Evolutionary conservation across 768 basidiomycete species (phyloP).

Genomic region (Melanogaster broomeanus): DNA sequence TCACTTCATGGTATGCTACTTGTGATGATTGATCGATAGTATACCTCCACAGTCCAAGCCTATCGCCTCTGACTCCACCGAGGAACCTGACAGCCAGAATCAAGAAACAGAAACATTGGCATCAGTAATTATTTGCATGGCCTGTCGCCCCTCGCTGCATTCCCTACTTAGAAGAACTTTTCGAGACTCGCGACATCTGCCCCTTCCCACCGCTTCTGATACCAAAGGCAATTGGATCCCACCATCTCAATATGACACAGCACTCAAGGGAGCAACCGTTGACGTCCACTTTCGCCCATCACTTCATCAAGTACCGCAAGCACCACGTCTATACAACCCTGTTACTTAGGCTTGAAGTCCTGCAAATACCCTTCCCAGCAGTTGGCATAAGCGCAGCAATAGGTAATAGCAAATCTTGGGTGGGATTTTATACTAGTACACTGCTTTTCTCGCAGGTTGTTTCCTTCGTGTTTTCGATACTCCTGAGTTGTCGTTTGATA

Average conservation of each 20-base stretch:
- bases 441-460: too few species aligned
- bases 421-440: too few species aligned
- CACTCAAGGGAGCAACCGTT: neutral
- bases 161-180: neutral
- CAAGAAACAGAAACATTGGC: too few species aligned
- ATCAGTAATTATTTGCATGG: too few species aligned
- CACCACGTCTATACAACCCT: neutral
- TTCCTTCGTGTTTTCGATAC: too few species aligned
- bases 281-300: constrained; percentile 2
- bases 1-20: too few species aligned
- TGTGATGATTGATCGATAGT: too few species aligned
- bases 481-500: too few species aligned
- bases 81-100: too few species aligned
- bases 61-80: neutral
- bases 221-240: neutral
- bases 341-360: neutral
- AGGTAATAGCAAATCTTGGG: too few species aligned
- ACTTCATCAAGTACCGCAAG: neutral
- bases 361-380: neutral
- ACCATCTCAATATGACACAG: neutral
- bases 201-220: neutral
- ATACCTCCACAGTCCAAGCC: too few species aligned
- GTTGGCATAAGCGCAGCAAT: neutral
- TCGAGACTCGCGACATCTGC: neutral
- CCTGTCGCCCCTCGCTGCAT: constrained; percentile 1